Base-by-base conservation (phyloP, 169 alveolate genomes). In the Plasmodium gaboni region DNA sequence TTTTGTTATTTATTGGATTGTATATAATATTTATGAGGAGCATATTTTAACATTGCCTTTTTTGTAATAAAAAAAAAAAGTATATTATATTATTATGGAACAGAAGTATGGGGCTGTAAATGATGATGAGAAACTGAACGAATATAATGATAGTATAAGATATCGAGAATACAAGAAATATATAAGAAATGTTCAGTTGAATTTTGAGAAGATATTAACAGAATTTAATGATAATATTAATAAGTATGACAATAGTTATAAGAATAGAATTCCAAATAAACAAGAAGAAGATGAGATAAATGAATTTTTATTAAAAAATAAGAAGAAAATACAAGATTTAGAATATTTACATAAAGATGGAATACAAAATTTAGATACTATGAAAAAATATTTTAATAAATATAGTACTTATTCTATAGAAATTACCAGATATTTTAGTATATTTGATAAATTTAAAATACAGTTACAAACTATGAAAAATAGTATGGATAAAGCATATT, bases 371-470 rank as follows among this genome's bases (percentile, higher is more conserved):
- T 61, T 83, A 60, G 65, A 68, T 38, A 32, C 70, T 5, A 68
- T 83, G 91, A 68, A 68, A 51, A 83, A 42, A 68, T 60, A 83
- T 69, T 83, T 83, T 68, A 69, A 73, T 42, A 74, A 83, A 13
- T 68, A 83, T 83, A 68, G 59, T 22, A 83, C 91, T 8, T 83
- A 83, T 71, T 24, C 60, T 17, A 13, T 69, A 61, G 91, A 83
- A 83, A 69, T 83, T 68, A 26, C 85, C 12, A 83, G 91, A 83
- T 83, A 61, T 69, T 46, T 67, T 17, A 69, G 91, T 63, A 83
- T 83, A 19, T 83, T 83, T 17, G 91, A 83, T 22, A 83, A 83
- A 83, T 83, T 83, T 68, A 83, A 50, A 83, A 83, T 83, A 28
- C 91, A 83, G 19, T 38, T 83, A 22, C 91, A 83, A 63, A 83